Evolutionary conservation across 257 asterid species (phyloP), one percentile per base, ranked within the genome.

Genomic region (Scutellaria baicalensis): DNA sequence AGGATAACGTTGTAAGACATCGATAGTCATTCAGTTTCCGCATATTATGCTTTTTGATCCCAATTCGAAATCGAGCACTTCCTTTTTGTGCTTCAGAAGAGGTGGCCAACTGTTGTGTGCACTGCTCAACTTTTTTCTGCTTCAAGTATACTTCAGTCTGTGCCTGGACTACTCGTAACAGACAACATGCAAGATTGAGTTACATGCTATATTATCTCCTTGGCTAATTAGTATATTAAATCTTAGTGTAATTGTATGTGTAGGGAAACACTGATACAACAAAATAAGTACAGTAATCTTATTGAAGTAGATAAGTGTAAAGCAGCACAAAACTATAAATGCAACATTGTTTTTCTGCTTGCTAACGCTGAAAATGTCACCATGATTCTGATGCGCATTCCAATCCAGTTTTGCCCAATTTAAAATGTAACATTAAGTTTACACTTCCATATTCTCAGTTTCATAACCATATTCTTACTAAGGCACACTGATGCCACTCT

Each of bases 101-200:
- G 72, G 60, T 35, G 66, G 61, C 50, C 66, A 79, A 49, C 18
- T 64, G 77, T 47, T 45, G 75, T 50, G 73, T 57, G 66, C 71
- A 69, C 78, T 67, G 75, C 73, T 31, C 76, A 21, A 59, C 80
- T 43, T 71, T 56, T 78, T 78, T 88, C 64, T 59, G 81, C 79
- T 82, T 88, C 77, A 80, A 64, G 80, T 93, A 86, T n/a, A 80
- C 80, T 68, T 80, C 76, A 62, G 95, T 84, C 73, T 82, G 91
- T 31, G 84, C 90, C 81, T 84, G 96, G 79, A 93, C 98, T 90
- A 66, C 36, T 65, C 80, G 35, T 69, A 49, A 69, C 57, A 75
- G 77, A 69, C 17, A 62, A 66, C 71, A 69, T 7, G 64, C 66
- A 66, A 23, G 43, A 49, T 45, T 50, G 14, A 61, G 50, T 48